Evolutionary conservation across 306 rosid species (phyloP).

Genomic region (Lathyrus oleraceus): DNA sequence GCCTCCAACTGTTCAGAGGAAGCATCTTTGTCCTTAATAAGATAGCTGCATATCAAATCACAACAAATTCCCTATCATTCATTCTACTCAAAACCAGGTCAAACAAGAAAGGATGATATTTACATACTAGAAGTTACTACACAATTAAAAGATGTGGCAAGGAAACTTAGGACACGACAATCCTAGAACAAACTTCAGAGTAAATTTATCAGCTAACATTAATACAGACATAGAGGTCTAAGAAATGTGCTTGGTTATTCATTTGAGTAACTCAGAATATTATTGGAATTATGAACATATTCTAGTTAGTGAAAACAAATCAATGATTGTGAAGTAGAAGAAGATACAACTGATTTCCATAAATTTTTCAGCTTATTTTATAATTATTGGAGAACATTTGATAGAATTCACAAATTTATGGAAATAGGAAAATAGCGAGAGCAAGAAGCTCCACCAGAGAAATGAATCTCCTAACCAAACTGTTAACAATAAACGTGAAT

Average conservation of each 20-base stretch:
- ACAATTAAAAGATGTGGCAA: conserved; percentile 8
- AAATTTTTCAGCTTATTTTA: background rate
- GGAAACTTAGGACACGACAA: conserved; percentile 11
- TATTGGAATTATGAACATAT: background rate
- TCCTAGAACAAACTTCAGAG: conserved; percentile 14
- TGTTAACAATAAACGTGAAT: too few species aligned
- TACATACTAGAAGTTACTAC: conserved; percentile 7
- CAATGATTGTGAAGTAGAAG: conserved; percentile 17
- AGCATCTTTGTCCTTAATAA: conserved; percentile 54
- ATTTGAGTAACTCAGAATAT: conserved; percentile 20
- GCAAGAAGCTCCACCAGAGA: too few species aligned
- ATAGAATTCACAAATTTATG: too few species aligned
- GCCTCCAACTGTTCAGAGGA: conserved; percentile 49
- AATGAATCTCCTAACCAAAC: too few species aligned
- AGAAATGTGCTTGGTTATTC: conserved; percentile 20
- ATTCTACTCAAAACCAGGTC: conserved; percentile 19
- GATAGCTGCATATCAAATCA: conserved; percentile 68
- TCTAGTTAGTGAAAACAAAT: background rate
- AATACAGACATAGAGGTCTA: conserved; percentile 25
- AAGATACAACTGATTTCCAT: conserved; percentile 11
- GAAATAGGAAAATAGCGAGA: too few species aligned
- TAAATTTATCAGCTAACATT: background rate
- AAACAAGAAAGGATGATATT: conserved; percentile 14
- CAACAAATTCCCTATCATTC: conserved; percentile 28
- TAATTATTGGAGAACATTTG: background rate